phyloP scores from a whole-genome alignment of 2,329 filamentous ascomycete genomes.

The Xylariaceae sp. region DNA sequence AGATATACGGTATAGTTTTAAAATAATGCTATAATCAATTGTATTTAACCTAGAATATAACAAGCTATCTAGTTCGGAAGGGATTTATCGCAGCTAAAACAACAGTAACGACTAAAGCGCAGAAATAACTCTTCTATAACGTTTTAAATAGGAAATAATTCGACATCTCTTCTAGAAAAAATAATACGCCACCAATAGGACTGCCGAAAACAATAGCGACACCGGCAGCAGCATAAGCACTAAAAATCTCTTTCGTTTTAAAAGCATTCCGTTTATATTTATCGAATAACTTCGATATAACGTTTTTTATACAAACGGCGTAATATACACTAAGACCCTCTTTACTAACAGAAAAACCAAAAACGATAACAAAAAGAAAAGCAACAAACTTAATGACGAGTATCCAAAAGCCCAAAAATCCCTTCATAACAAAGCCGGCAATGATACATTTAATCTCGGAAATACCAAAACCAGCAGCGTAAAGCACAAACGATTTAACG shows the following conservation, averaged over 20 bases:
- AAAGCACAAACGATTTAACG: constrained; percentile 89
- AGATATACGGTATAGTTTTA: constrained; percentile 85
- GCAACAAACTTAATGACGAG: constrained; percentile 91
- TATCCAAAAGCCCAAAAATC: constrained; percentile 88
- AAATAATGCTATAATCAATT: constrained; percentile 98
- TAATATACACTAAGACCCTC: constrained; percentile 98
- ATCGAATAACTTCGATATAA: constrained; percentile 86
- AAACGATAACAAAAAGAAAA: constrained; percentile 86
- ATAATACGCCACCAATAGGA: constrained; percentile 93
- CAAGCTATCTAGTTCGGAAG: constrained; percentile 91
- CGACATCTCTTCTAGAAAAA: constrained; percentile 98
- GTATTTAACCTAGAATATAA: constrained; percentile 98
- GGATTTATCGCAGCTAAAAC: constrained; percentile 95
- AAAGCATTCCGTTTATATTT: constrained; percentile 90
- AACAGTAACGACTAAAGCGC: constrained; percentile 88
- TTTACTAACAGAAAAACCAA: constrained; percentile 90
- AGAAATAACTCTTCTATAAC: constrained; percentile 97
- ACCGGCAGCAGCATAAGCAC: constrained; percentile 88
- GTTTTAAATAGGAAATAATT: constrained; percentile 96
- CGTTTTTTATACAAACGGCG: constrained; percentile 93
- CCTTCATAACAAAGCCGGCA: constrained; percentile 98
- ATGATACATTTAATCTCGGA: constrained; percentile 99
- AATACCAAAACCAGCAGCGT: constrained; percentile 93
- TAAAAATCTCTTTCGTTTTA: constrained; percentile 92
- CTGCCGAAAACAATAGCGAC: constrained; percentile 96